Evolutionary conservation across 2,329 filamentous ascomycete genomes (phyloP).

Genomic region (Fusarium burgessii): DNA sequence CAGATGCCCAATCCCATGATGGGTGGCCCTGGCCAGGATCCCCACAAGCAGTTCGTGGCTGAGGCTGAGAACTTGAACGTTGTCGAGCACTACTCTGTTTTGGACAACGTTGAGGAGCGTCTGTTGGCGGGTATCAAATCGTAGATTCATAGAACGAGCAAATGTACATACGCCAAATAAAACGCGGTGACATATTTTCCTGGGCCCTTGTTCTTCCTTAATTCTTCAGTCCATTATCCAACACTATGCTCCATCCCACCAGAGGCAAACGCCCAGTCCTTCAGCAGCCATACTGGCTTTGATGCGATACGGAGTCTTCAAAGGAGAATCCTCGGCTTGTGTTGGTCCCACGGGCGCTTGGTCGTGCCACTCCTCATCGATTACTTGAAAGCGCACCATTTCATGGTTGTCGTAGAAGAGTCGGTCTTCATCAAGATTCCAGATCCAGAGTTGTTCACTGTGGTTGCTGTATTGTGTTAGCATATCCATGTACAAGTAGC

Average conservation of each 20-base stretch:
- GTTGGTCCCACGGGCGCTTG: slow-evolving; percentile 78
- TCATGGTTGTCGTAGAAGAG: slow-evolving; percentile 93
- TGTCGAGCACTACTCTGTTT: slow-evolving; percentile 90
- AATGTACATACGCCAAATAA: slow-evolving; percentile 43
- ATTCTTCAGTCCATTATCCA: slow-evolving; percentile 26
- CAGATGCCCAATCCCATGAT: slow-evolving; percentile 69
- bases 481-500: not conserved
- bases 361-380: slow-evolving; percentile 92
- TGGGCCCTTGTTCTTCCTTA: slow-evolving; percentile 4
- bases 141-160: slow-evolving; percentile 51
- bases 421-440: slow-evolving; percentile 78
- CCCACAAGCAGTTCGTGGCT: slow-evolving; percentile 91
- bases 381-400: slow-evolving; percentile 85
- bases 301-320: slow-evolving; percentile 79
- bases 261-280: slow-evolving; percentile 71
- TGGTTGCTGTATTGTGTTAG: slow-evolving; percentile 66
- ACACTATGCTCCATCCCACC: slow-evolving; percentile 66
- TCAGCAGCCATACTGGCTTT: slow-evolving; percentile 73
- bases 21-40: slow-evolving; percentile 93
- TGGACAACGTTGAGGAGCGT: slow-evolving; percentile 89
- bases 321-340: slow-evolving; percentile 69
- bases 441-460: slow-evolving; percentile 85
- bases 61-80: slow-evolving; percentile 98
- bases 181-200: slow-evolving; percentile 40
- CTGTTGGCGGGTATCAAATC: slow-evolving; percentile 70